phyloP scores from a whole-genome alignment of 108 stramenopile species.

The Stephanodiscus minutulus region DNA sequence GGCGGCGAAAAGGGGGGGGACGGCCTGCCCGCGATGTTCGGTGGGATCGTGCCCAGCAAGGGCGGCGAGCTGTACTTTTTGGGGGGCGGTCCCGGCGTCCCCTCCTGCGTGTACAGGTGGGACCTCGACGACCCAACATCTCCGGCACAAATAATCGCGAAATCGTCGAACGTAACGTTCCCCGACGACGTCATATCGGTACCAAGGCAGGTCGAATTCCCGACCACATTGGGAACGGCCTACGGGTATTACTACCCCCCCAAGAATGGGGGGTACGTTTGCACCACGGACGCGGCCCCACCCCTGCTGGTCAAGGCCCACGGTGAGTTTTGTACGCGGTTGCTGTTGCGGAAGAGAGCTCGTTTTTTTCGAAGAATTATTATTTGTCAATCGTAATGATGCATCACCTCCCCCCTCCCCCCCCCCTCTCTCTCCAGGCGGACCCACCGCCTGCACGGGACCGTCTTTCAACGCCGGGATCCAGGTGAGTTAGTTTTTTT shows the following conservation, averaged over 20 bases:
- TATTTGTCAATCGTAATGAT: too few species aligned
- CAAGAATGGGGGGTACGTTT: constrained; percentile 49
- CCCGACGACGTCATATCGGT: constrained; percentile 53
- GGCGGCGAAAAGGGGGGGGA: constrained; percentile 19
- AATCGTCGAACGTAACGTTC: constrained; percentile 54
- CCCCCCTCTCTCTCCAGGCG: constrained; percentile 10
- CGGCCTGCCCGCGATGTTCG: constrained; percentile 67
- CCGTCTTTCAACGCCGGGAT: constrained; percentile 71
- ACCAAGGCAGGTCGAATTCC: constrained; percentile 67
- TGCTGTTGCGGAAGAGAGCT: too few species aligned
- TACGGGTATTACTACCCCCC: constrained; percentile 78
- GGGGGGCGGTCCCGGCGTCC: constrained; percentile 60
- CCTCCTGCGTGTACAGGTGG: constrained; percentile 65
- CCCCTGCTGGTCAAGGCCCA: constrained; percentile 85
- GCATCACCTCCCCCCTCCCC: not conserved
- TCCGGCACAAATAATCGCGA: constrained; percentile 45
- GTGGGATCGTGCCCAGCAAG: constrained; percentile 37
- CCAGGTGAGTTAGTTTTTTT: constrained; percentile 33
- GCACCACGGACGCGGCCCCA: constrained; percentile 51
- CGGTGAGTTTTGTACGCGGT: constrained; percentile 46
- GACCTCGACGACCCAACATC: constrained; percentile 35
- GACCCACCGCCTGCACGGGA: constrained; percentile 73
- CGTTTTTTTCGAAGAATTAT: too few species aligned
- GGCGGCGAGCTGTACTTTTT: constrained; percentile 60
- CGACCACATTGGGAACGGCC: constrained; percentile 58